These are phyloP conservation scores for Avena eriantha DNA, from an alignment of 176 grass and related monocot species.

Conservation along the genomic window DNA sequence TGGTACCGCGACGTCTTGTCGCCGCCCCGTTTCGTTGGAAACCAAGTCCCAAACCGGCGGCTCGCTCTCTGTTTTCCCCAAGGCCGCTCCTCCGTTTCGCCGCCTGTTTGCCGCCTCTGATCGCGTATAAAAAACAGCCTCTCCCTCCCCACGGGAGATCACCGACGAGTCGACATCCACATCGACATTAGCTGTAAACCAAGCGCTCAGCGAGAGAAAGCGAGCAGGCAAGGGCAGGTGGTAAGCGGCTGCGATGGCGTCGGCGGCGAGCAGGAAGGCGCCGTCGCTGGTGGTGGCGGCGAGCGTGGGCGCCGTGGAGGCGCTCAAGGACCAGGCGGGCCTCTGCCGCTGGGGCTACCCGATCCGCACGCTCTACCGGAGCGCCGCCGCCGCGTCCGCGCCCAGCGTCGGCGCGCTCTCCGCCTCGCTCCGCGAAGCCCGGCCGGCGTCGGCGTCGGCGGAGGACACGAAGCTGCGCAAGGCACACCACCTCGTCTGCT, in stretches of 20 bases:
- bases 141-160: background rate
- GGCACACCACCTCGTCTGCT: slow-evolving; percentile 71
- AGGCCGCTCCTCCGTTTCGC: slow-evolving; percentile 15
- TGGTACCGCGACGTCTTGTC: background rate
- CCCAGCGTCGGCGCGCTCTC: slow-evolving; percentile 5
- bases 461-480: slow-evolving; percentile 11
- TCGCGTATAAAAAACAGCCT: background rate
- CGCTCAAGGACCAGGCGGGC: slow-evolving; percentile 80
- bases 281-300: slow-evolving; percentile 70
- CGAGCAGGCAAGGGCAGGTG: background rate
- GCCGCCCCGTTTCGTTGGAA: slow-evolving; percentile 1
- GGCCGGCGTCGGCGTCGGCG: background rate
- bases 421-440: slow-evolving; percentile 21
- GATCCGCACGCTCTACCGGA: slow-evolving; percentile 52
- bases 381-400: slow-evolving; percentile 36
- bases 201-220: background rate
- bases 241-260: background rate
- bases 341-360: slow-evolving; percentile 81
- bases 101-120: background rate
- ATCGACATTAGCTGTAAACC: background rate
- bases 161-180: background rate
- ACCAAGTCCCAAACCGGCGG: background rate
- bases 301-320: slow-evolving; percentile 69
- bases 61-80: background rate
- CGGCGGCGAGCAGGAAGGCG: slow-evolving; percentile 42